Evolutionary conservation across 768 basidiomycete genomes (phyloP).

Genomic region (Candolleomyces eurysporus): DNA sequence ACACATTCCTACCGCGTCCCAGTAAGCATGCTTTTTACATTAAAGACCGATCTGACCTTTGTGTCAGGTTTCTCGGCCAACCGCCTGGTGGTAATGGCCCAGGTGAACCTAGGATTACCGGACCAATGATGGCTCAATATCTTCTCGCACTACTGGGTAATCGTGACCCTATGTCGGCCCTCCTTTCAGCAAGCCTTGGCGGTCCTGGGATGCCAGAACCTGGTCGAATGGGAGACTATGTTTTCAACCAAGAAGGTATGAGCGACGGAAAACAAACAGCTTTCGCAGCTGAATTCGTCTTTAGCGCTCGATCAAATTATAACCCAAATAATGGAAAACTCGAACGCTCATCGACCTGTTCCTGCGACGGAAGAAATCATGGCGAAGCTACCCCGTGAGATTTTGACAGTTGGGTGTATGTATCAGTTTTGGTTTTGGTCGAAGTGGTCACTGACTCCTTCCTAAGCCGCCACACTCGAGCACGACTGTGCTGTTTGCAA

Average conservation of each 20-base stretch:
- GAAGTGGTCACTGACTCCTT: slow-evolving; percentile 6
- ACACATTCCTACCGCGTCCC: slow-evolving; percentile 47
- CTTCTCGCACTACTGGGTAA: slow-evolving; percentile 59
- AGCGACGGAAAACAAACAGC: not conserved
- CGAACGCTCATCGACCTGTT: slow-evolving; percentile 70
- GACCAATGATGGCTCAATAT: slow-evolving; percentile 71
- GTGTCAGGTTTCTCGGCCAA: slow-evolving; percentile 22
- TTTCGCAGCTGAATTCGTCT: not conserved
- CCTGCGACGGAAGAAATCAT: slow-evolving; percentile 84
- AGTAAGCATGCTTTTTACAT: slow-evolving; percentile 35
- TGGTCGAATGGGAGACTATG: slow-evolving; percentile 86
- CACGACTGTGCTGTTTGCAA: slow-evolving; percentile 94
- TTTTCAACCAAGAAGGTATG: slow-evolving; percentile 84
- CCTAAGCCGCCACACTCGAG: slow-evolving; percentile 55
- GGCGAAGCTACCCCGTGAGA: slow-evolving; percentile 60
- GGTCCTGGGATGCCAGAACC: slow-evolving; percentile 32
- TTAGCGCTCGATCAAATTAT: slow-evolving; percentile 82
- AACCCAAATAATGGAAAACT: slow-evolving; percentile 83
- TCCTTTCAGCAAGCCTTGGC: slow-evolving; percentile 34
- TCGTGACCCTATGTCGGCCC: slow-evolving; percentile 42
- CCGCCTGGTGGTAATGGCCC: slow-evolving; percentile 23
- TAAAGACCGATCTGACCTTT: not conserved
- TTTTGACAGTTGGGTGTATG: slow-evolving; percentile 63
- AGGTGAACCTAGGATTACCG: slow-evolving; percentile 43
- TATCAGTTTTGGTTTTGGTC: not conserved